These are phyloP conservation scores for Dothiorella sarmentorum DNA, from an alignment of 2,329 filamentous ascomycete species.

Conservation along the genomic window DNA sequence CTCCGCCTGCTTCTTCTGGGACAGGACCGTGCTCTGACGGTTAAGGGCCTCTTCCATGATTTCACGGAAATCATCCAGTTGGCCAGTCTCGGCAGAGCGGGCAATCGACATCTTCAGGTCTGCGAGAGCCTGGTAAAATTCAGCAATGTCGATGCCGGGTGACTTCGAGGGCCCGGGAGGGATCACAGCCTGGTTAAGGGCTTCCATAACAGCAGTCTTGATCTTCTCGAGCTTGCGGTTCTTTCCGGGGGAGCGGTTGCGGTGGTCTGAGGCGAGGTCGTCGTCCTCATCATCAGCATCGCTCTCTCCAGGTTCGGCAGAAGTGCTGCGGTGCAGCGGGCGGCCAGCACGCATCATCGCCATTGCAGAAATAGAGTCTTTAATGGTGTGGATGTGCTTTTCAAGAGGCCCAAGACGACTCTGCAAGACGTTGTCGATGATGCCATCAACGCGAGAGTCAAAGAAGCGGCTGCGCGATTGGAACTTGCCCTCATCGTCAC, in stretches of 20 bases:
- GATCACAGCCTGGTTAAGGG: conserved; percentile 28
- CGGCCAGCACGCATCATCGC: conserved; percentile 52
- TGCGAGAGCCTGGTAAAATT: conserved; percentile 46
- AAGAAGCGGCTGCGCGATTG: conserved; percentile 82
- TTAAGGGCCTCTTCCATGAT: conserved; percentile 37
- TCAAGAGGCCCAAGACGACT: conserved; percentile 78
- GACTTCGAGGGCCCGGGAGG: conserved; percentile 7
- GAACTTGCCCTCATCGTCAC: conserved; percentile 79
- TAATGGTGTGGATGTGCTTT: conserved; percentile 71
- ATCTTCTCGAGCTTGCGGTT: conserved; percentile 84
- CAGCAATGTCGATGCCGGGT: conserved; percentile 32
- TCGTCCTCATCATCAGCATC: conserved; percentile 96
- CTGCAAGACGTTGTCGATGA: conserved; percentile 75
- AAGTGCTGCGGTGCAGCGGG: conserved; percentile 62
- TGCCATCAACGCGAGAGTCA: conserved; percentile 80
- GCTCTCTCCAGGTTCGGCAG: conserved; percentile 70
- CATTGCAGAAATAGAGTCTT: conserved; percentile 56
- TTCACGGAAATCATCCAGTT: conserved; percentile 43
- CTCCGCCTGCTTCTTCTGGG: conserved; percentile 30
- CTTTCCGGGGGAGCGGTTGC: conserved; percentile 72
- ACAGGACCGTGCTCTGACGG: conserved; percentile 31
- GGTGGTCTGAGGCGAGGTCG: conserved; percentile 54
- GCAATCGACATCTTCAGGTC: conserved; percentile 49
- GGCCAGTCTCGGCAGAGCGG: conserved; percentile 43
- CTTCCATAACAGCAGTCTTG: conserved; percentile 55